A percentile compares a stretch with the other conserved stretches of the same genome.
These are phyloP conservation scores for Talaromyces nanjingensis DNA, from an alignment of 495 filamentous ascomycete species.

Conservation along the genomic window DNA sequence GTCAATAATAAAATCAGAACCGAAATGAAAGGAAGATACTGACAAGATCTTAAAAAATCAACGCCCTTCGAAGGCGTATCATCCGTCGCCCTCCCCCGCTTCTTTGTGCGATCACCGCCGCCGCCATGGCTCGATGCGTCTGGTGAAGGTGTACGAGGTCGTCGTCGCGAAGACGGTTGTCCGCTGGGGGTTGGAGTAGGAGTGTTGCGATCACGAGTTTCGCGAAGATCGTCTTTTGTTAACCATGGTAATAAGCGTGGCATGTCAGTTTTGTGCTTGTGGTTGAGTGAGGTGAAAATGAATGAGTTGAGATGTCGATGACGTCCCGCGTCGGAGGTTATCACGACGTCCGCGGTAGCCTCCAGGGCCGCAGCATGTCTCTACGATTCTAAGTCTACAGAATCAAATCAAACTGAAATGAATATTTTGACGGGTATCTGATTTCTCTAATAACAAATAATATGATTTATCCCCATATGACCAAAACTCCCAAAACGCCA, in stretches of 20 bases:
- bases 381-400: background rate
- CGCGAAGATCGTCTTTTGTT: background rate
- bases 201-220: background rate
- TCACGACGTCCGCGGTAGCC: background rate
- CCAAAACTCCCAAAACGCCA: slow-evolving; percentile 3
- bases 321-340: background rate
- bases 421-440: slow-evolving; percentile 12
- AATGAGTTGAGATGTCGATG: background rate
- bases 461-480: background rate
- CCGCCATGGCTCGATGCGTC: background rate
- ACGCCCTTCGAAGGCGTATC: slow-evolving; percentile 10
- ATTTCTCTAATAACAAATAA: background rate
- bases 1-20: background rate
- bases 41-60: slow-evolving; percentile 35
- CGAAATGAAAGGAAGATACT: slow-evolving; percentile 4
- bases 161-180: background rate
- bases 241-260: slow-evolving; percentile 39
- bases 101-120: background rate
- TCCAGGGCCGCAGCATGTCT: background rate
- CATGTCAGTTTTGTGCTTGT: slow-evolving; percentile 16
- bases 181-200: background rate
- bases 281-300: background rate
- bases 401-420: background rate
- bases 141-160: background rate
- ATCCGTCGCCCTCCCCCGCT: background rate